Conservation (phyloP, 331 rosid species). For the Spiraea crenata region DNA sequence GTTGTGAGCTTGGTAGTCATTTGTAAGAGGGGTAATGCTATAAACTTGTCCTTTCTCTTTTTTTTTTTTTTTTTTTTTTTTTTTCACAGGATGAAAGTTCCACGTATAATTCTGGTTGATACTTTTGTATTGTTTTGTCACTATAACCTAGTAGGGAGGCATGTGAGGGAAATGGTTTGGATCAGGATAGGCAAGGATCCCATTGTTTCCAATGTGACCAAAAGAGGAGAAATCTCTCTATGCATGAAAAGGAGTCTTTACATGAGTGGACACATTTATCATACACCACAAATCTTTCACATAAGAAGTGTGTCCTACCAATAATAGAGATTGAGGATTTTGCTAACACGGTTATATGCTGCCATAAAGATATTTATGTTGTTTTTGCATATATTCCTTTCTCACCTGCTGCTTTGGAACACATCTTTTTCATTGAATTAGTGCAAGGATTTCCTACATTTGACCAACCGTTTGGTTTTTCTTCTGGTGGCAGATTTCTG, state of each 20-base stretch:
- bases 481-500: constrained; percentile 64
- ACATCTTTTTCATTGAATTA: background rate
- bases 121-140: background rate
- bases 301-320: background rate
- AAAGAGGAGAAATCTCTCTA: background rate
- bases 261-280: background rate
- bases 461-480: constrained; percentile 21
- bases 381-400: background rate
- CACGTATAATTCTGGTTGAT: background rate
- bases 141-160: background rate
- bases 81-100: too few species aligned
- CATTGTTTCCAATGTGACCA: background rate
- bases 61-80: too few species aligned
- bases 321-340: background rate
- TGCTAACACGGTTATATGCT: background rate
- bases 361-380: background rate
- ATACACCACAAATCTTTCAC: background rate
- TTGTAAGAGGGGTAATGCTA: background rate
- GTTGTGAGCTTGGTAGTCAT: background rate
- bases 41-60: too few species aligned
- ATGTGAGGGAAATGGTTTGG: background rate
- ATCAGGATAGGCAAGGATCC: background rate
- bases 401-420: background rate
- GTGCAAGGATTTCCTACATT: background rate
- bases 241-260: background rate